Base-by-base conservation (phyloP, 768 basidiomycete genomes). In the Tulasnella sp. region DNA sequence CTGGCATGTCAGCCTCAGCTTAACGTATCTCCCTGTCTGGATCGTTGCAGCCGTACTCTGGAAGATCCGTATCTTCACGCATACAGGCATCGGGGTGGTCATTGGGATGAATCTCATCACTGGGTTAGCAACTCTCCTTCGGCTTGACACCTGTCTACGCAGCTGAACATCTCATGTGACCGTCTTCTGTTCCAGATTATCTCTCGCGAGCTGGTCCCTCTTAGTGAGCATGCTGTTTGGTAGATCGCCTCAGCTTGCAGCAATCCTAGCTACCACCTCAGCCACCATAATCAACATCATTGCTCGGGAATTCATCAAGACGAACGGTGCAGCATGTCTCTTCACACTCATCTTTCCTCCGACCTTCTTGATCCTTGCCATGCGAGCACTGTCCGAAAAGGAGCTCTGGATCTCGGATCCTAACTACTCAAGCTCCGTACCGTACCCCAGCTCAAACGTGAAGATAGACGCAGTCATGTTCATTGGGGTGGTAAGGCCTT, bases 1-100 rank as follows among this genome's bases (percentile, higher is more conserved):
- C 2, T 89, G 87, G 87, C 83, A 87, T 65, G 21, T 81, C 42
- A 80, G 81, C 63, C 72, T 83, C 44, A 83, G 81, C 2, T 62
- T 83, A 2, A 76, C 78, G 1, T 89, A 89, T 66, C 76, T 90
- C 24, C 86, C 86, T 0, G 84, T 82, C 1, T 90, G 87, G 87
- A 72, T 87, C 48, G 74, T 82, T 45, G 78, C 86, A 21, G 72
- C 78, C 17, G 65, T 85, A 30, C 71, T 77, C 30, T 89, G 85
- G 84, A 80, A 80, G 65, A 76, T 71, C 63, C 77, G 75, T 21
- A 80, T 89, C n/a, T 90, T 85, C 67, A 71, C 75, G 9, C 71
- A 72, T 44, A 83, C 85, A 0, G 80, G 76, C 62, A 73, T 73
- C 17, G 80, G 78, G 2, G 68, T 87, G 29, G 72, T 89, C 59